phyloP scores from a whole-genome alignment of 2,329 filamentous ascomycete genomes.

The Penicillium sp. region DNA sequence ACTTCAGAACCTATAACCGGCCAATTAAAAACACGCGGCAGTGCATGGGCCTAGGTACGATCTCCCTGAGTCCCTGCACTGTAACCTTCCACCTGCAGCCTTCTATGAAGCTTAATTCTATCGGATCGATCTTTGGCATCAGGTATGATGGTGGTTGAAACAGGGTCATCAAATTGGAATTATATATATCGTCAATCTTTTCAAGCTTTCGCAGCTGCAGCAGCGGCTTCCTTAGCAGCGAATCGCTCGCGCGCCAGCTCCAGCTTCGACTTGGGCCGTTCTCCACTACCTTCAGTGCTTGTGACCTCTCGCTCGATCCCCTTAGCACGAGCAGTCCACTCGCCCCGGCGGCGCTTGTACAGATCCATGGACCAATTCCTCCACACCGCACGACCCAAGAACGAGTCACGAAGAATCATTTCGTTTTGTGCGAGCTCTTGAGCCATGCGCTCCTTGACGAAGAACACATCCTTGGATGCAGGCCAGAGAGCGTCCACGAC shows the following conservation, averaged over 20 bases:
- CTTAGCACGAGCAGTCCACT: conserved; percentile 69
- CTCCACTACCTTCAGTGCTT: conserved; percentile 28
- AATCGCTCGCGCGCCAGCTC: conserved; percentile 65
- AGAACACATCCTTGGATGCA: conserved; percentile 67
- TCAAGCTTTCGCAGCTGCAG: conserved; percentile 25
- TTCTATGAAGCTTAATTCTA: not conserved
- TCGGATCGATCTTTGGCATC: not conserved
- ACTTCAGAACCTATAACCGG: not conserved
- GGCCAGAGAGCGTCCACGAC: conserved; percentile 71
- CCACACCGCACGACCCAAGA: conserved; percentile 71
- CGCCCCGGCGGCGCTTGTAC: conserved; percentile 66
- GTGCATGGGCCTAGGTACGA: conserved; percentile 6
- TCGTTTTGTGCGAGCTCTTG: conserved; percentile 67
- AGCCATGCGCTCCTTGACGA: conserved; percentile 71
- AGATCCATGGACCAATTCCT: conserved; percentile 77
- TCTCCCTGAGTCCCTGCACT: not conserved
- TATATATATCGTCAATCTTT: conserved; percentile 4
- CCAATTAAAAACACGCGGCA: not conserved
- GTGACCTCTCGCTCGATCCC: conserved; percentile 48
- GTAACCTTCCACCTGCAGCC: conserved; percentile 8
- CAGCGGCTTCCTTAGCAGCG: conserved; percentile 49
- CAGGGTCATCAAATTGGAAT: conserved; percentile 17
- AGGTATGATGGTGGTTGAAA: not conserved
- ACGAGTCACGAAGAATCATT: conserved; percentile 66
- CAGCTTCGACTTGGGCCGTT: conserved; percentile 57